These are phyloP conservation scores for Zizania latifolia DNA, from an alignment of 176 grass and related monocot species.

Conservation along the genomic window DNA sequence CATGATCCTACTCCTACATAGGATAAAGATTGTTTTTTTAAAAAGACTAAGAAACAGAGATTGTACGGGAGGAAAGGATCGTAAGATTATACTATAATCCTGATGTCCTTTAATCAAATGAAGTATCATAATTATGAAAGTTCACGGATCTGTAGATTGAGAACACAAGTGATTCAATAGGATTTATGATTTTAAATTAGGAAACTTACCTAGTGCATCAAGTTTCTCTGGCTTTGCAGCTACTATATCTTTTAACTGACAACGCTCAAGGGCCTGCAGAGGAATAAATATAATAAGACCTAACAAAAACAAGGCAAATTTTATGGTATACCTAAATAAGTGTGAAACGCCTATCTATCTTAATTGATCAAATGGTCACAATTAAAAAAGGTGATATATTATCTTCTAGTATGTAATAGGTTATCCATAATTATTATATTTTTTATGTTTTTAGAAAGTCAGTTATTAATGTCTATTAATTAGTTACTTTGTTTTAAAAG, in stretches of 20 bases:
- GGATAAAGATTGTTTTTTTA: neutral
- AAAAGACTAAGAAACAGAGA: too few relatives aligned
- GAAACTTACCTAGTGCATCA: conserved; percentile 70
- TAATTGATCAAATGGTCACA: too few relatives aligned
- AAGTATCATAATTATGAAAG: neutral
- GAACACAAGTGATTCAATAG: too few relatives aligned
- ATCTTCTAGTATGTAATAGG: too few relatives aligned
- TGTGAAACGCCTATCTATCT: too few relatives aligned
- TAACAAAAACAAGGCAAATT: neutral
- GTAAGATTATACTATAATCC: neutral
- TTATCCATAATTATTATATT: too few relatives aligned
- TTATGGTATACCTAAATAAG: too few relatives aligned
- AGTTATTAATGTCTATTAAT: too few relatives aligned
- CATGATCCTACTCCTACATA: neutral
- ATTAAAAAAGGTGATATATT: too few relatives aligned
- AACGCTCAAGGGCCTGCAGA: conserved; percentile 65
- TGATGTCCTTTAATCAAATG: neutral
- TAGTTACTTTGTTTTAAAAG: too few relatives aligned
- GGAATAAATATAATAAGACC: neutral
- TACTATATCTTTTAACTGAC: conserved; percentile 78
- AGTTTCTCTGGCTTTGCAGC: conserved; percentile 79
- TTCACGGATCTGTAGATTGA: neutral
- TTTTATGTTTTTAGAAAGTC: too few relatives aligned
- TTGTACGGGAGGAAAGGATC: neutral
- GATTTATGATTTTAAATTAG: neutral